These are phyloP conservation scores for Jamesozyma rosinii DNA, from an alignment of 805 yeast species.

Conservation along the genomic window DNA sequence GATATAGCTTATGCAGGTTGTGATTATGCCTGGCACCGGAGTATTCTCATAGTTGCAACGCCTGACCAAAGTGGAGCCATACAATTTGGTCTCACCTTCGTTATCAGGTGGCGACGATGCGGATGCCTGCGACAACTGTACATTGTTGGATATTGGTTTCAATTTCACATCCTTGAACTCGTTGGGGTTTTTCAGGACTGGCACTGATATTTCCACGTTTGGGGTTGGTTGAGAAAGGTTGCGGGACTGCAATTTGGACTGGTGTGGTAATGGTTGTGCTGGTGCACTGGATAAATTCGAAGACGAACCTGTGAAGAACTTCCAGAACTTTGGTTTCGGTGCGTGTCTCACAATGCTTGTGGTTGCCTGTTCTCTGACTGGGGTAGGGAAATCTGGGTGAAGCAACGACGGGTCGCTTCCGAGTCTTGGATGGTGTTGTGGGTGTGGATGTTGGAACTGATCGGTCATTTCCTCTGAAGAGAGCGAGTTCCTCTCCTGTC, in stretches of 20 bases:
- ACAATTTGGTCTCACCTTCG: slow-evolving; percentile 1
- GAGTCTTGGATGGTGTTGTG: neutral
- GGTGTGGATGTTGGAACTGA: neutral
- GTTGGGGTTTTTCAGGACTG: slow-evolving; percentile 30
- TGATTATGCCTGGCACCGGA: slow-evolving; percentile 59
- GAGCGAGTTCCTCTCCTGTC: slow-evolving; percentile 1
- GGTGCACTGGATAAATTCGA: slow-evolving; percentile 1
- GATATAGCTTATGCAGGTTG: slow-evolving; percentile 65
- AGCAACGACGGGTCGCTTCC: neutral
- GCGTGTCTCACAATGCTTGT: slow-evolving; percentile 20
- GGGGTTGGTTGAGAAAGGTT: slow-evolving; percentile 1
- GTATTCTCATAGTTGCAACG: slow-evolving; percentile 56
- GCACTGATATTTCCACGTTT: slow-evolving; percentile 28
- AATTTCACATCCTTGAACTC: slow-evolving; percentile 33
- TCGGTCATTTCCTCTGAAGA: neutral
- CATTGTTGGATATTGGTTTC: slow-evolving; percentile 14
- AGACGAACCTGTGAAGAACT: slow-evolving; percentile 18
- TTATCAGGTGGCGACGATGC: neutral
- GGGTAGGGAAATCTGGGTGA: neutral
- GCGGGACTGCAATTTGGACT: neutral
- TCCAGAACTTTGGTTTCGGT: slow-evolving; percentile 31
- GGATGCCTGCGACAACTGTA: neutral
- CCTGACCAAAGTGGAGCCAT: slow-evolving; percentile 45
- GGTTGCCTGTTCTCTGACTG: slow-evolving; percentile 15
- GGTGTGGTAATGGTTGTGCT: neutral